Evolutionary conservation across 1,284 basidiomycete species (phyloP).

Genomic region (Pseudozyma sp.): DNA sequence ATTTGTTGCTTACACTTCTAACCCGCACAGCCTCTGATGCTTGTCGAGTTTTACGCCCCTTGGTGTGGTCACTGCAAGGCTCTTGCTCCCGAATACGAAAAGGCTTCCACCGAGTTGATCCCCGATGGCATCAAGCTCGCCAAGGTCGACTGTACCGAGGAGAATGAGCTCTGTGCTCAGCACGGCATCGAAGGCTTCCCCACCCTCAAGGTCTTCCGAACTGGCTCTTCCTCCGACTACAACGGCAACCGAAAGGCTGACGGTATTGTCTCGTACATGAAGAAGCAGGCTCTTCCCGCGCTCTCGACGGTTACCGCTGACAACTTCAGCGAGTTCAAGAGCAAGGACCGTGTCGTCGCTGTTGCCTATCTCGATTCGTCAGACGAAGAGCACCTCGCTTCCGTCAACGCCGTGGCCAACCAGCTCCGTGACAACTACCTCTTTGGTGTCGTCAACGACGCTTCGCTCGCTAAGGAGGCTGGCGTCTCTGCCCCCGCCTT

Average conservation of each 20-base stretch:
- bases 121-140: conserved; percentile 87
- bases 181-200: conserved; percentile 92
- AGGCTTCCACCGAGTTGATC: conserved; percentile 92
- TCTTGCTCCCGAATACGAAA: conserved; percentile 80
- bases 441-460: conserved; percentile 78
- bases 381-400: conserved; percentile 73
- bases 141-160: conserved; percentile 79
- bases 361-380: conserved; percentile 84
- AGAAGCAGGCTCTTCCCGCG: conserved; percentile 98
- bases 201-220: conserved; percentile 89
- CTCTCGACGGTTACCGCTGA: conserved; percentile 81
- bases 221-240: conserved; percentile 81
- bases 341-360: conserved; percentile 89
- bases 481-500: conserved; percentile 83
- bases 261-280: conserved; percentile 97
- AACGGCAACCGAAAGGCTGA: conserved; percentile 91
- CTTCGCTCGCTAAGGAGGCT: conserved; percentile 78
- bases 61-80: conserved; percentile 85
- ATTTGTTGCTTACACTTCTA: background rate
- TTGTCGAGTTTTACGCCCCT: conserved; percentile 96
- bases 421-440: conserved; percentile 90
- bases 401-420: conserved; percentile 84
- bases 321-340: conserved; percentile 86
- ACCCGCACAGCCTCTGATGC: conserved; percentile 77
- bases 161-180: conserved; percentile 65